phyloP scores from a whole-genome alignment of 768 basidiomycete genomes.

The Lactarius akahatsu region DNA sequence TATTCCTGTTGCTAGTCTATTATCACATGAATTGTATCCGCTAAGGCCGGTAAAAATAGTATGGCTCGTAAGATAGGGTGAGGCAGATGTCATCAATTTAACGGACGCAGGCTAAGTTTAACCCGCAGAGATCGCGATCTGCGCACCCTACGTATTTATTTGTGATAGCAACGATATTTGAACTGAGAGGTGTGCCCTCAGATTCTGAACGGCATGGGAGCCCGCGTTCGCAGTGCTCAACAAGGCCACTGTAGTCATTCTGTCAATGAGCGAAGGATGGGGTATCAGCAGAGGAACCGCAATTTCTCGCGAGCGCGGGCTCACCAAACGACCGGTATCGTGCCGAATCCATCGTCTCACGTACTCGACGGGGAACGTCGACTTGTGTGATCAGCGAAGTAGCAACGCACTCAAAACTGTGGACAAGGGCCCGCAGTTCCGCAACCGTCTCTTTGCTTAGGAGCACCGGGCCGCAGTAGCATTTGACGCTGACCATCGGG shows the following conservation, averaged over 20 bases:
- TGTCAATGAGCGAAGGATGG: neutral
- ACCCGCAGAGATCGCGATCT: neutral
- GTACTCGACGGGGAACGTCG: neutral
- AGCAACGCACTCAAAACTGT: slow-evolving; percentile 3
- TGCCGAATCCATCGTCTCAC: slow-evolving; percentile 7
- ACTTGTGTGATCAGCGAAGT: neutral
- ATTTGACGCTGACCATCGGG: slow-evolving; percentile 10
- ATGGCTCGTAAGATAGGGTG: neutral
- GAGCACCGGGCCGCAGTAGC: slow-evolving; percentile 13
- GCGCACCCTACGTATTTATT: neutral
- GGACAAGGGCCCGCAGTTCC: slow-evolving; percentile 9
- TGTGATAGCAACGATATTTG: neutral
- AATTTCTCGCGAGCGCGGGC: neutral
- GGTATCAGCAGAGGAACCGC: neutral
- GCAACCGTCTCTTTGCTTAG: slow-evolving; percentile 2
- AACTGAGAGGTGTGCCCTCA: neutral
- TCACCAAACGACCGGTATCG: slow-evolving; percentile 13
- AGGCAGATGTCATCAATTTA: neutral
- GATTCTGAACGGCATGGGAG: neutral
- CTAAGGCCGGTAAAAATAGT: neutral
- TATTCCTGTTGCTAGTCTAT: neutral
- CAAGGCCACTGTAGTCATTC: neutral
- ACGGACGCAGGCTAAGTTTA: neutral
- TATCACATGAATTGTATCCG: neutral
- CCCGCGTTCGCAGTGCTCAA: neutral